Evolutionary conservation across 2,329 filamentous ascomycete species (phyloP).

Genomic region (Lecanicillium sp.): DNA sequence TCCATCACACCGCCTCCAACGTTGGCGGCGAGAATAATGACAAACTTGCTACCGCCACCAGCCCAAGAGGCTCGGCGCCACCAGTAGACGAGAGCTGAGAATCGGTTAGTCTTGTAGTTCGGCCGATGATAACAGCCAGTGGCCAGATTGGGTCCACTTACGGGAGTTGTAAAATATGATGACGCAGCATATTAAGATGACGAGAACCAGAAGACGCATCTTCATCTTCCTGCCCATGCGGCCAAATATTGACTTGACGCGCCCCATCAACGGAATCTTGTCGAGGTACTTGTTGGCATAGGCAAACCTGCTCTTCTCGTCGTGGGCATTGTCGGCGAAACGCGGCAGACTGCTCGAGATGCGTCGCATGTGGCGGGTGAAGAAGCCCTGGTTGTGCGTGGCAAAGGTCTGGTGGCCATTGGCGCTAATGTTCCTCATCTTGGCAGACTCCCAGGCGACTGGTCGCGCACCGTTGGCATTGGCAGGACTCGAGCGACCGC

Average conservation of each 20-base stretch:
- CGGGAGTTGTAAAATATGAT: constrained; percentile 65
- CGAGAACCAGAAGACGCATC: constrained; percentile 50
- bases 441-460: constrained; percentile 76
- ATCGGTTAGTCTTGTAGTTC: constrained; percentile 16
- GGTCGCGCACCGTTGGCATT: constrained; percentile 43
- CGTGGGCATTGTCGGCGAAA: constrained; percentile 50
- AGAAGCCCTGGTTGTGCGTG: constrained; percentile 79
- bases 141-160: constrained; percentile 40
- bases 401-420: constrained; percentile 72
- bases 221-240: constrained; percentile 59
- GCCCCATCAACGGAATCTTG: constrained; percentile 38
- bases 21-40: constrained; percentile 89
- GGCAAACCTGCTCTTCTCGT: constrained; percentile 71
- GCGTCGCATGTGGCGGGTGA: constrained; percentile 73
- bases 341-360: constrained; percentile 73
- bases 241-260: constrained; percentile 35
- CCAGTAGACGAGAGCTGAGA: constrained; percentile 43
- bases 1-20: constrained; percentile 97
- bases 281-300: constrained; percentile 47
- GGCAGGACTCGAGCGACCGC: constrained; percentile 61
- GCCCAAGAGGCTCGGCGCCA: constrained; percentile 68
- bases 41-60: constrained; percentile 83
- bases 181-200: constrained; percentile 53
- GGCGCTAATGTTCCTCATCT: constrained; percentile 65
- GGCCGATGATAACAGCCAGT: neutral